Percentiles rank a stretch among this genome's conserved stretches.
These are phyloP conservation scores for Camelina neglecta DNA, from an alignment of 345 rosid species.

Conservation along the genomic window DNA sequence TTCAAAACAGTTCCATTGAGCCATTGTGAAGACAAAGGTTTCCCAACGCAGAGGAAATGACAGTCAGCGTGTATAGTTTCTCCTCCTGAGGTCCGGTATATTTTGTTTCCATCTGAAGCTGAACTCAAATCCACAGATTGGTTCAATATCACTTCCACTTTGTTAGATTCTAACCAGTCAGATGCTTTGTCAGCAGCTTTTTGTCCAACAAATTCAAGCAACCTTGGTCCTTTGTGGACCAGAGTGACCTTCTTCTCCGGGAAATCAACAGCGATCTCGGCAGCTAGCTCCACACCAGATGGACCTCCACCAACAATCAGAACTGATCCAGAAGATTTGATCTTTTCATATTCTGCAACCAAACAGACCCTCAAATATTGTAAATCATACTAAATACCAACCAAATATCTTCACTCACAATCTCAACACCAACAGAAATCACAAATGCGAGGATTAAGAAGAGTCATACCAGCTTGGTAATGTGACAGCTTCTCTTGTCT, in stretches of 20 bases:
- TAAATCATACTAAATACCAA: too few species aligned
- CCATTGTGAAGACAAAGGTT: conserved; percentile 72
- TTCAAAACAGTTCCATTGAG: conserved; percentile 59
- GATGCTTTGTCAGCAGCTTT: conserved; percentile 72
- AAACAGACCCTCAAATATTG: not conserved
- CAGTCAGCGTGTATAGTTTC: conserved; percentile 73
- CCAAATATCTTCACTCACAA: not conserved
- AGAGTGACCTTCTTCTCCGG: conserved; percentile 78
- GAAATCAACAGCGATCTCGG: conserved; percentile 79
- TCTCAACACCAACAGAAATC: conserved; percentile 11
- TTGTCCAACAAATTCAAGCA: conserved; percentile 76
- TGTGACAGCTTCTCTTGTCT: conserved; percentile 62
- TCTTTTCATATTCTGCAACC: conserved; percentile 72
- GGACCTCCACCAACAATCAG: conserved; percentile 96
- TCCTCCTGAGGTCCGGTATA: conserved; percentile 62
- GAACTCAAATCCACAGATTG: conserved; percentile 68
- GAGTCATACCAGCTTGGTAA: conserved; percentile 57
- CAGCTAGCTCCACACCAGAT: conserved; percentile 92
- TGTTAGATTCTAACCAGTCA: conserved; percentile 73
- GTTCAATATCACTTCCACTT: conserved; percentile 70
- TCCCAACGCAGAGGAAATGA: conserved; percentile 73
- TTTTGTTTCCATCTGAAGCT: conserved; percentile 48
- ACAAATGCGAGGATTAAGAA: not conserved
- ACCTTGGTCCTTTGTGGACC: conserved; percentile 78
- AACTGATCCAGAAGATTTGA: conserved; percentile 68